A percentile compares a stretch with the other conserved stretches of the same genome.
Evolutionary conservation across 495 filamentous ascomycete genomes (phyloP).

Genomic region (Trichoderma orchidacearum): DNA sequence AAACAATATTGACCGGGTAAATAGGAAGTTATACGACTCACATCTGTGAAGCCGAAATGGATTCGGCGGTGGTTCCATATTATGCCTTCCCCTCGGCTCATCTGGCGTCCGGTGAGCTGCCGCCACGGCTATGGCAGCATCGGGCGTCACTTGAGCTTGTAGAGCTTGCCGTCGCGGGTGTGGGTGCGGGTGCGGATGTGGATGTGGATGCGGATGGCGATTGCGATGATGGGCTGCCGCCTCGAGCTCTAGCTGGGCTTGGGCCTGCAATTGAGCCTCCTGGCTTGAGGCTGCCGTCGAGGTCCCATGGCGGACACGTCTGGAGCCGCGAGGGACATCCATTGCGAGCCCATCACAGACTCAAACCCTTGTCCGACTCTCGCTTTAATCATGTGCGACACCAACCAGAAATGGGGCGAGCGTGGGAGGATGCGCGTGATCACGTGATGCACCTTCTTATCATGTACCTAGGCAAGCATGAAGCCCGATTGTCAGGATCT

Average conservation of each 20-base stretch:
- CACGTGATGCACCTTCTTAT: background rate
- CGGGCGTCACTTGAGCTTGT: background rate
- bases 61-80: background rate
- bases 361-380: too few relatives aligned
- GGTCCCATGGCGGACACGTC: background rate
- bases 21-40: background rate
- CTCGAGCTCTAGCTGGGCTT: background rate
- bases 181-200: too few relatives aligned
- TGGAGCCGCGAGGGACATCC: background rate
- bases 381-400: too few relatives aligned
- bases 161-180: background rate
- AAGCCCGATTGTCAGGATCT: too few relatives aligned
- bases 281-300: background rate
- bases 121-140: background rate
- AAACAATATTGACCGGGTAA: background rate
- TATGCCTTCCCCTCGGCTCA: background rate
- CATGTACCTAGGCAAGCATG: background rate
- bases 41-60: slow-evolving; percentile 1
- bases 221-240: background rate
- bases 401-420: too few relatives aligned
- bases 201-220: background rate
- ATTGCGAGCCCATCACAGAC: background rate
- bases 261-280: background rate
- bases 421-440: background rate
- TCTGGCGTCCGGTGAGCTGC: background rate